phyloP scores from a whole-genome alignment of 495 filamentous ascomycete species.

The Terfezia boudieri region DNA sequence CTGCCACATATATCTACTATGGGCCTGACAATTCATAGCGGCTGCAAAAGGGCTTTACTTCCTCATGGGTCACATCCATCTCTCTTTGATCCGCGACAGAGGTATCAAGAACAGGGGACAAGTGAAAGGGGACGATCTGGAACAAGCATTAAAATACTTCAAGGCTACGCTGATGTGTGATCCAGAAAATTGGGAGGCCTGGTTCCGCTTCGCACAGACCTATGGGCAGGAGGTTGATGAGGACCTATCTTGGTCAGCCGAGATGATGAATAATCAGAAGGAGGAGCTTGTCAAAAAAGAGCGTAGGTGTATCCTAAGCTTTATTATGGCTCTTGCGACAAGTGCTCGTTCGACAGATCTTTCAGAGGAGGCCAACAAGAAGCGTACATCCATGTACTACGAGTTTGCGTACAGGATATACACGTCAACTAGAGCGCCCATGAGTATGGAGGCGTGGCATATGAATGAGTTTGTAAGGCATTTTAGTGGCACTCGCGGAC shows the following conservation, averaged over 20 bases:
- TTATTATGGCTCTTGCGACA: conserved; percentile 61
- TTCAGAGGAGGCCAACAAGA: conserved; percentile 32
- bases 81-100: conserved; percentile 71
- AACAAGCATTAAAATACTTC: conserved; percentile 62
- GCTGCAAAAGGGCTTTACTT: conserved; percentile 85
- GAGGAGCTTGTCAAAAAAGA: conserved; percentile 59
- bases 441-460: conserved; percentile 67
- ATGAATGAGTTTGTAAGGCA: conserved; percentile 53
- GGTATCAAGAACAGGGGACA: conserved; percentile 41
- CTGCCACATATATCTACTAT: too few species aligned
- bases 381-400: conserved; percentile 61
- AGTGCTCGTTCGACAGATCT: conserved; percentile 31
- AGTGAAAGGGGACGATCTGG: conserved; percentile 62
- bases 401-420: conserved; percentile 85
- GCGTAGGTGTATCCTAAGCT: conserved; percentile 45
- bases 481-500: conserved; percentile 41
- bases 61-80: conserved; percentile 61
- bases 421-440: conserved; percentile 70
- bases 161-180: conserved; percentile 69
- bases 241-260: conserved; percentile 77
- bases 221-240: conserved; percentile 87
- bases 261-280: conserved; percentile 77
- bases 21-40: conserved; percentile 17
- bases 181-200: conserved; percentile 76
- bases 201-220: conserved; percentile 82